Base-by-base conservation (phyloP, 1,284 basidiomycete species). In the Heliocybe sulcata region DNA sequence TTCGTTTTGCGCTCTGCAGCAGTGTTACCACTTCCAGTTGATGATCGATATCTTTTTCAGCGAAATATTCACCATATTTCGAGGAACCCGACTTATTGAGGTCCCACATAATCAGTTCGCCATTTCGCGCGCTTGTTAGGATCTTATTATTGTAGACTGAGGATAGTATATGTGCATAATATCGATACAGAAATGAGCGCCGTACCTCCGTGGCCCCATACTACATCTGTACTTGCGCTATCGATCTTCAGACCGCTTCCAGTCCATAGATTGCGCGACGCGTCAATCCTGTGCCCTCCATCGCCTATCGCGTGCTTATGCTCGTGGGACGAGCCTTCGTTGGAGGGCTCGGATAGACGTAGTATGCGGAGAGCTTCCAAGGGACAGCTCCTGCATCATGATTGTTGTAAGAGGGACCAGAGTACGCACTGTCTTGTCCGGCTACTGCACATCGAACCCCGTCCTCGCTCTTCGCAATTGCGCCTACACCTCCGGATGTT, bases 71-170 rank as follows among this genome's bases (percentile, higher is more conserved):
- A 92, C 90, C 90, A 59, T 84, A 84, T 69, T 90, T 92, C 47
- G 77, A 78, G 1, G 73, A 65, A 1, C 85, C 83, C 45, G 77
- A 71, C 66, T 85, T 89, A 60, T 85, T 81, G 22, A 92, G 64
- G 66, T 94, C 92, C 83, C 91, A 94, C 72, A 93, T 79, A 53
- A 92, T 84, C 45, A 94, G 78, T 60, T 92, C 91, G 0, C 92
- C 92, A 60, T 89, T 91, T 8, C 87, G 77, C 2, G 87, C 87
- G 58, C 90, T 91, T 1, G 91, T 93, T 33, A 92, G 69, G 54
- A 94, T 82, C 71, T 93, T 94, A 65, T 82, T 84, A 62, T 77
- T 83, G 69, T 83, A 90, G 11, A 69, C 91, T 94, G 57, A 22
- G 55, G 2, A 35, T 25, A n/a, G 0, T 20, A 38, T 58, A 26